Evolutionary conservation across 2,329 filamentous ascomycete genomes (phyloP).

Genomic region (Sclerotinia trifoliorum): DNA sequence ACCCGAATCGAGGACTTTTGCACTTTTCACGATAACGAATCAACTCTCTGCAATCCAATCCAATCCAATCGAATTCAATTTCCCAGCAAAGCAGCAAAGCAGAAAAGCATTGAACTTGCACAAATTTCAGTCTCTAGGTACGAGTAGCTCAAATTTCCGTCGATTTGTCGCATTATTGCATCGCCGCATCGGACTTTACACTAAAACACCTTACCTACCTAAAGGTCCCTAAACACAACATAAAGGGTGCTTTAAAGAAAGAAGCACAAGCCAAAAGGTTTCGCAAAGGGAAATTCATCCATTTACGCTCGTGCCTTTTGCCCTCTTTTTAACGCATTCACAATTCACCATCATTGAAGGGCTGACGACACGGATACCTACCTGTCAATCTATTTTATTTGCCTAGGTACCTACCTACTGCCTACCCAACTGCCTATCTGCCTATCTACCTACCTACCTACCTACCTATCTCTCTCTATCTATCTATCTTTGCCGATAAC

Average conservation of each 20-base stretch:
- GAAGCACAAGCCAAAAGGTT: conserved; percentile 10
- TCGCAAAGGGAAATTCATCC: conserved; percentile 4
- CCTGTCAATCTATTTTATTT: neutral
- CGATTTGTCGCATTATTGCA: conserved; percentile 5
- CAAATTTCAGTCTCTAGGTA: neutral
- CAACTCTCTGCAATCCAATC: neutral
- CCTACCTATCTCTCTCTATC: neutral
- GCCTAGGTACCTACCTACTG: neutral
- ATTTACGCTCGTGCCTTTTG: conserved; percentile 7
- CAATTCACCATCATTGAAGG: neutral
- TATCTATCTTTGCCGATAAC: neutral
- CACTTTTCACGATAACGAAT: conserved; percentile 12
- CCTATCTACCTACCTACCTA: neutral
- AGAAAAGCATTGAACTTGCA: neutral
- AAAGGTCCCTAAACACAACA: neutral
- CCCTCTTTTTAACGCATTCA: neutral
- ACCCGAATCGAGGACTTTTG: neutral
- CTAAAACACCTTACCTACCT: neutral
- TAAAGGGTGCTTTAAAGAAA: neutral
- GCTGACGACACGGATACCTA: neutral
- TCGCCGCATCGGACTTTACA: neutral
- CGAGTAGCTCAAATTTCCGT: neutral
- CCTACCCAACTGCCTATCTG: too few species aligned
- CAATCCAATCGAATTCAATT: neutral
- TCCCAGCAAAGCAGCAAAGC: neutral